Base-by-base conservation (phyloP, 2,329 filamentous ascomycete species). In the Sarocladium oryzae region DNA sequence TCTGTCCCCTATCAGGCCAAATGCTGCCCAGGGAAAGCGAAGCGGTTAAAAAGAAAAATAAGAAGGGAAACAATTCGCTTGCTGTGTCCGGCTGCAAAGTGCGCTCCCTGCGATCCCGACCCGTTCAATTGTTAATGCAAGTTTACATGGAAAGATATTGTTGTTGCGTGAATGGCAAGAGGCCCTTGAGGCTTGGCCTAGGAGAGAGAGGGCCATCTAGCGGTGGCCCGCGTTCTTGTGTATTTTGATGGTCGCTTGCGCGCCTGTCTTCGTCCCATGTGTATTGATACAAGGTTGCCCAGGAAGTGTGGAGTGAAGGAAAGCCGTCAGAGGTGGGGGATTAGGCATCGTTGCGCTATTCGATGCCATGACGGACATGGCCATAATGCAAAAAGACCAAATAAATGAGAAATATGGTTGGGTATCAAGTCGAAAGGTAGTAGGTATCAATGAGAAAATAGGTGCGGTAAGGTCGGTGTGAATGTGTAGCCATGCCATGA, bases 351-450 rank as follows among this genome's bases (percentile, higher is more conserved):
- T 37, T 18, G 32, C 23, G 46, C 33, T 32, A 21, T 15, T 24
- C 7, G 30, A 32, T 37, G 46, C 30, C 9, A 26, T 37, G 46
- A 32, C 16, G 46, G 18, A 26, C 10, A 9, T 49, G 30, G 46
- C n/a, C 30, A 18, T 28, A 37, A 49, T 37, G 18, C 43, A 35
- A 37, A n/a, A 26, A 49, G 46, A 49, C 33, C 46, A 26, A 49
- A 20, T 36, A 37, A 49, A 49, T 36, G 30, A 49, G 33, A 49
- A 49, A 49, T 49, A 36, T 49, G 30, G 18, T 26, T 28, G 36
- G 46, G 46, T 49, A 49, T 49, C 46, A 49, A 49, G 46, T 49
- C 21, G 46, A 49, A 37, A 49, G 24, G 33, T 36, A 36, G 33
- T 37, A 16, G 23, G 30, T n/a, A 49, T 23, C 15, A 26, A 49